Base-by-base conservation (phyloP, 371 early-diverging fungal genomes). In the Basidiobolus meristosporus region DNA sequence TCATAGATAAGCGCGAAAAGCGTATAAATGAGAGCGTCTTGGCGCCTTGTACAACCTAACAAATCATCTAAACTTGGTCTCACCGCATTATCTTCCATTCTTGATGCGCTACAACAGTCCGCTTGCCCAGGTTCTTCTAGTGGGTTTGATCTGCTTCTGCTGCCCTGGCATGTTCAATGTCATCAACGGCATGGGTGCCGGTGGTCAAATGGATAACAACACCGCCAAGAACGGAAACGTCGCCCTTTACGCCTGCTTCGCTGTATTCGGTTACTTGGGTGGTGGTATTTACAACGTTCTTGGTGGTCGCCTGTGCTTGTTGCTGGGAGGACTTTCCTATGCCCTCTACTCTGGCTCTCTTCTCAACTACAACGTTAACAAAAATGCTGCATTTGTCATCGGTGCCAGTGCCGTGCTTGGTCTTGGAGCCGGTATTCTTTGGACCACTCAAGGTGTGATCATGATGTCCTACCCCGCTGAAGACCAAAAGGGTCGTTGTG, bases 101-200 rank as follows among this genome's bases (percentile, higher is more conserved):
- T n/a, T n/a, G n/a, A n/a, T n/a, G n/a, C n/a, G 26, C 3, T 26
- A 26, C 26, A 26, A 26, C 9, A 26, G 26, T 26, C 26, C 26
- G 3, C 26, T 26, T 26, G 9, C 26, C 5, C 26, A 26, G 9
- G 26, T 26, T 3, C 26, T 26, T 9, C 9, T 26, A 26, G 9
- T 26, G 9, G 26, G 26, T 26, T 9, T 26, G 3, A 9, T 26
- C 5, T 26, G 26, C 26, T 26, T 26, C 26, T 26, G 26, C 9
- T 26, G 26, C 26, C 26, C 86, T 11, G 86, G 83, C 41, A 82
- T 85, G 83, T 85, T 73, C 60, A 85, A 85, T 43, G 82, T 80
- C 38, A 51, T 82, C 21, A 64, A 62, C 47, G 71, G 73, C 35
- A 56, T 74, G 42, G 77, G 77, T 18, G 75, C 72, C 34, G 75